Conservation (phyloP, 257 asterid species). For the Solanum arcanum region DNA sequence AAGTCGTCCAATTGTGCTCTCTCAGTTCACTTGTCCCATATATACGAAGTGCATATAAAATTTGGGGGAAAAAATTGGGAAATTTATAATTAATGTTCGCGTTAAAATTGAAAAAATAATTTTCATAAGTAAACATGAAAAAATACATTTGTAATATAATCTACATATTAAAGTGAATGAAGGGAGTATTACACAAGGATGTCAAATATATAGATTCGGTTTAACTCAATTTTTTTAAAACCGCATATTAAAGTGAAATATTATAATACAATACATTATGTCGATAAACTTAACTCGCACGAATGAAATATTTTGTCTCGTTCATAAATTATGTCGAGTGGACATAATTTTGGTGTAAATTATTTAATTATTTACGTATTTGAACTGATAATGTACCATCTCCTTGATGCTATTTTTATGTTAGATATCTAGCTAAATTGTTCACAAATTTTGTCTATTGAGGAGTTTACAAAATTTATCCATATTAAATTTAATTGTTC, state of each 20-base stretch:
- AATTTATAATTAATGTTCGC: too few species aligned
- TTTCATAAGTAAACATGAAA: background rate
- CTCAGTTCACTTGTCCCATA: background rate
- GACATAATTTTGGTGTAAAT: background rate
- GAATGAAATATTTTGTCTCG: background rate
- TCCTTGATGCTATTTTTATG: background rate
- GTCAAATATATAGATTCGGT: accelerated
- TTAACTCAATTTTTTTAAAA: too few species aligned
- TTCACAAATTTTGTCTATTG: background rate
- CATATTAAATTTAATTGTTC: background rate
- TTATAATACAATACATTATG: too few species aligned
- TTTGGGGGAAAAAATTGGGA: background rate
- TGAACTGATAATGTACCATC: background rate
- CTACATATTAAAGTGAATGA: background rate
- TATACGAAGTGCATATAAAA: background rate
- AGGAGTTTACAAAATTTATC: background rate
- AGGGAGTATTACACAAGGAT: too few species aligned
- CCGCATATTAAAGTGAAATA: accelerated
- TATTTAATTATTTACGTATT: background rate
- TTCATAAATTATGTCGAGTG: background rate
- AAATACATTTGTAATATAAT: too few species aligned
- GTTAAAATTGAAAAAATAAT: background rate
- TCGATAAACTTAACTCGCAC: accelerated
- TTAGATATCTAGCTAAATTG: background rate
- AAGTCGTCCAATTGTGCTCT: background rate